Percentiles rank a stretch among this genome's conserved stretches.
Evolutionary conservation across 2,329 filamentous ascomycete species (phyloP).

Genomic region (Trichoderma sp.): DNA sequence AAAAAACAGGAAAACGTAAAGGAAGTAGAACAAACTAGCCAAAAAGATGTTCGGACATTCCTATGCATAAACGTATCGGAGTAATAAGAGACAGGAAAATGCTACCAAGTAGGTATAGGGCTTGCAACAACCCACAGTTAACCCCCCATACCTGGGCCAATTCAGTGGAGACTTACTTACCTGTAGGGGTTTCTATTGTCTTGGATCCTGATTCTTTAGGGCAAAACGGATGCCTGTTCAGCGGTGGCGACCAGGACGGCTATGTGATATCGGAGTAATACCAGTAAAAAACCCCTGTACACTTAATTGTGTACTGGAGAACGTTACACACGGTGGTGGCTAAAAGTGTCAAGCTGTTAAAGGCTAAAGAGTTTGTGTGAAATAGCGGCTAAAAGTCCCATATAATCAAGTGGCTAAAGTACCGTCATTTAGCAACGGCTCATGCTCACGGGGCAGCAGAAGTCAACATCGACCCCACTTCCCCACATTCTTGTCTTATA

Average conservation of each 20-base stretch:
- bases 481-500: not conserved
- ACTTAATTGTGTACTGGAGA: not conserved
- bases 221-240: not conserved
- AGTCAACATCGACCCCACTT: constrained; percentile 1
- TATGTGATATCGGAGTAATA: not conserved
- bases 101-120: not conserved
- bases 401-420: constrained; percentile 17
- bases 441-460: not conserved
- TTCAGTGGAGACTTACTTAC: not conserved
- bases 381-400: constrained; percentile 14
- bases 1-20: not conserved
- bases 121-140: not conserved
- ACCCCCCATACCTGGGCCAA: not conserved
- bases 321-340: not conserved
- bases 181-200: not conserved
- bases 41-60: not conserved
- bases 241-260: not conserved
- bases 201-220: not conserved
- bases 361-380: constrained; percentile 9
- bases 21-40: not conserved
- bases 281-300: not conserved
- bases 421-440: not conserved
- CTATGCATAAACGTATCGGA: not conserved
- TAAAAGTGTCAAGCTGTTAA: constrained; percentile 3
- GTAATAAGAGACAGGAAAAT: not conserved